phyloP scores from a whole-genome alignment of 1,284 basidiomycete genomes.

The Austroboletus sp. region DNA sequence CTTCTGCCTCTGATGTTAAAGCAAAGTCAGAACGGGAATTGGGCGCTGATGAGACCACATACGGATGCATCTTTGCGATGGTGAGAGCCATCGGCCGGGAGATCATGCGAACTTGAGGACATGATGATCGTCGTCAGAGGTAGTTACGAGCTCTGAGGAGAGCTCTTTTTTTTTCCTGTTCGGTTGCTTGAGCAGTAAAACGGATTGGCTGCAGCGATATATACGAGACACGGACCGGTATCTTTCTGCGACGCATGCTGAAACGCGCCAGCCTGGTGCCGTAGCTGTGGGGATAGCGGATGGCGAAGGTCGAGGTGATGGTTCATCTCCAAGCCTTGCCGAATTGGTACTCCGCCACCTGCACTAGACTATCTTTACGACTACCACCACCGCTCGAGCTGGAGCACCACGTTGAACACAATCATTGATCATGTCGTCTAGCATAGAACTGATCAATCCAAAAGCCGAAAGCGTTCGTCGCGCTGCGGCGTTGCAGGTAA shows the following conservation, averaged over 20 bases:
- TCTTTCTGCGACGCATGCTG: conserved; percentile 21
- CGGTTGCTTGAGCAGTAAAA: conserved; percentile 13
- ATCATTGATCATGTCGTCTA: conserved; percentile 57
- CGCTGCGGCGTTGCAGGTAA: conserved; percentile 88
- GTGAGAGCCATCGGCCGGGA: conserved; percentile 5
- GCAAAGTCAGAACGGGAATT: conserved; percentile 13
- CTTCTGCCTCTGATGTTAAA: conserved; percentile 20
- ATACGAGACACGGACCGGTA: conserved; percentile 23
- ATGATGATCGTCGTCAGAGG: conserved; percentile 7
- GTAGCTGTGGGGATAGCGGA: conserved; percentile 30
- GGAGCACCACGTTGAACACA: conserved; percentile 20
- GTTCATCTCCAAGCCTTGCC: conserved; percentile 30
- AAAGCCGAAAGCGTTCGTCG: conserved; percentile 93
- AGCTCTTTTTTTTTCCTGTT: conserved; percentile 3
- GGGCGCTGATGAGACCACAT: conserved; percentile 14
- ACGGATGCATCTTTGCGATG: conserved; percentile 23
- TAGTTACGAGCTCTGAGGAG: conserved; percentile 15
- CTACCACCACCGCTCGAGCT: conserved; percentile 16
- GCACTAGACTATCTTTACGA: conserved; percentile 3
- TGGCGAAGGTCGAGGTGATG: conserved; percentile 28
- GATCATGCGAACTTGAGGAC: conserved; percentile 14
- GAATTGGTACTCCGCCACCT: conserved; percentile 30
- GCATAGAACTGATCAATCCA: conserved; percentile 90
- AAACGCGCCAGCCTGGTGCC: conserved; percentile 34
- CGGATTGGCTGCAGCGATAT: conserved; percentile 21